phyloP scores from a whole-genome alignment of 257 asterid species.

The Prunella vulgaris region DNA sequence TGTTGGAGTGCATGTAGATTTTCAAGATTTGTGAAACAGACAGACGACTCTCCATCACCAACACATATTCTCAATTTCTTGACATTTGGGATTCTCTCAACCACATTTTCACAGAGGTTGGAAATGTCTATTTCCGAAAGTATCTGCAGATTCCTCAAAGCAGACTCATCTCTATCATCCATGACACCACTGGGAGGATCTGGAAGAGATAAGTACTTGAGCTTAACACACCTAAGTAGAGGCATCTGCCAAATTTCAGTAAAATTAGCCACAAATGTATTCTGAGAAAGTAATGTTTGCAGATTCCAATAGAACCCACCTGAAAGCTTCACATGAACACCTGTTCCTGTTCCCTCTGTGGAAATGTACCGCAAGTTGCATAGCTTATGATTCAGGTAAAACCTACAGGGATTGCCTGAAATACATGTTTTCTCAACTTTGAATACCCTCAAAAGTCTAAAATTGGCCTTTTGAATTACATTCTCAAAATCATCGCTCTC shows the following conservation, averaged over 20 bases:
- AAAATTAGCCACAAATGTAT: neutral
- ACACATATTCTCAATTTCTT: neutral
- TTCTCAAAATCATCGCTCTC: neutral
- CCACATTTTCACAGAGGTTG: neutral
- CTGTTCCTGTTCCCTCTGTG: neutral
- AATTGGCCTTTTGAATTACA: neutral
- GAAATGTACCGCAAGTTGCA: conserved; percentile 4
- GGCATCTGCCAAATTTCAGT: conserved; percentile 19
- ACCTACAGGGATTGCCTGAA: neutral
- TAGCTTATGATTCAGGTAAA: neutral
- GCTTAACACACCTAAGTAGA: conserved; percentile 11
- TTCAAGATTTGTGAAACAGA: neutral
- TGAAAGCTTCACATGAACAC: neutral
- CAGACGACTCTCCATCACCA: neutral
- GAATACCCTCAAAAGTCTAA: neutral
- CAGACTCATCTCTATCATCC: neutral
- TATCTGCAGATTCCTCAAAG: neutral
- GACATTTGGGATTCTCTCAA: conserved; percentile 18
- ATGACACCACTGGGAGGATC: conserved; percentile 3
- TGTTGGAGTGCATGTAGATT: neutral
- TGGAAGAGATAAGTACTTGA: neutral
- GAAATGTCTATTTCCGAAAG: neutral
- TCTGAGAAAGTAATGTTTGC: neutral
- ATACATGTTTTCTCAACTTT: neutral
- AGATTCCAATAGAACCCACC: conserved; percentile 7